These are phyloP conservation scores for Protomyces inundatus DNA, from an alignment of 1,139 yeast species.

Conservation along the genomic window DNA sequence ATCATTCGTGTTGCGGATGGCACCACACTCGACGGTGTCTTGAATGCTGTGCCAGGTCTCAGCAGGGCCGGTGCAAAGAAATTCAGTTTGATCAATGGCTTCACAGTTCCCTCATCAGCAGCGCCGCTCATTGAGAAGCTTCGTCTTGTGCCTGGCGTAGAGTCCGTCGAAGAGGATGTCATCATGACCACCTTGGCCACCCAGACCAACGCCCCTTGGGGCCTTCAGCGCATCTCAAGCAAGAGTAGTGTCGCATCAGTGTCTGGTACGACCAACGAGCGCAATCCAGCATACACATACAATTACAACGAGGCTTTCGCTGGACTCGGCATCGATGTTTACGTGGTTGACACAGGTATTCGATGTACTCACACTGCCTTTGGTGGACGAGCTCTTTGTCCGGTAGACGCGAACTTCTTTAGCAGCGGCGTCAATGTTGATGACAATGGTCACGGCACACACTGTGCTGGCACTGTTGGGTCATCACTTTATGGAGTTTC, in stretches of 20 bases:
- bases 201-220: slow-evolving; percentile 68
- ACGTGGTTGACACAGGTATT: slow-evolving; percentile 87
- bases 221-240: slow-evolving; percentile 83
- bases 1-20: neutral
- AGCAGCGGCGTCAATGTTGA: slow-evolving; percentile 76
- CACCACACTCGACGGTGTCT: neutral
- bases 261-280: slow-evolving; percentile 58
- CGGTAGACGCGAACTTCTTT: slow-evolving; percentile 76
- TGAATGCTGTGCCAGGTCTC: neutral
- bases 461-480: slow-evolving; percentile 56
- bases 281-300: slow-evolving; percentile 41
- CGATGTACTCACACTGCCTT: slow-evolving; percentile 74
- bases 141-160: slow-evolving; percentile 65
- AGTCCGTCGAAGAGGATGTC: slow-evolving; percentile 74
- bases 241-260: slow-evolving; percentile 75
- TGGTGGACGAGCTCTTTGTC: slow-evolving; percentile 91
- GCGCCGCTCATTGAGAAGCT: slow-evolving; percentile 65
- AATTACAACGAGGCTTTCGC: slow-evolving; percentile 72
- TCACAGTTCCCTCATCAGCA: neutral
- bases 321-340: slow-evolving; percentile 85
- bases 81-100: neutral
- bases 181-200: slow-evolving; percentile 56
- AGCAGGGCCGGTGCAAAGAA: neutral
- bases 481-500: slow-evolving; percentile 59
- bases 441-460: slow-evolving; percentile 85